phyloP scores from a whole-genome alignment of 495 filamentous ascomycete genomes.

The Cercophora samala region DNA sequence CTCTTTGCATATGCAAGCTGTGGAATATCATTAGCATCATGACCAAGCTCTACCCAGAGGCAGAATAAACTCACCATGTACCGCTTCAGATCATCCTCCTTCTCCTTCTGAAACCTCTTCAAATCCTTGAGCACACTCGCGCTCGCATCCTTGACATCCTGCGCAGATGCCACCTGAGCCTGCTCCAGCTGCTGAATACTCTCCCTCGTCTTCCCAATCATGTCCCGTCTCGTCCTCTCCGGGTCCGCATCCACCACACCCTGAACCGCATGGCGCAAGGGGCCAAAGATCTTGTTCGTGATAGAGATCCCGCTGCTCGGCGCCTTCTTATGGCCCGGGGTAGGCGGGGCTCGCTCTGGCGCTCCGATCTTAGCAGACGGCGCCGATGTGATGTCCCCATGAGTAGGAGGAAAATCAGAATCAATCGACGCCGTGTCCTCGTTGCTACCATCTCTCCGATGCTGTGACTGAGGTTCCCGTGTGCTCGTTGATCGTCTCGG shows the following conservation, averaged over 20 bases:
- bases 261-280: conserved; percentile 89
- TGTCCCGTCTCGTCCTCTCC: conserved; percentile 84
- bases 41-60: background rate
- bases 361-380: conserved; percentile 59
- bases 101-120: conserved; percentile 86
- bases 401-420: conserved; percentile 89
- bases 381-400: conserved; percentile 62
- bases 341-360: conserved; percentile 42
- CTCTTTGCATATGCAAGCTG: conserved; percentile 90
- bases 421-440: conserved; percentile 82
- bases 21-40: conserved; percentile 2
- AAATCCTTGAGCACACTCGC: conserved; percentile 81
- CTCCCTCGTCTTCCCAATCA: conserved; percentile 92
- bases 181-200: conserved; percentile 72
- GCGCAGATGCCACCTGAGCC: conserved; percentile 77
- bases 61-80: conserved; percentile 75
- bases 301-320: conserved; percentile 77
- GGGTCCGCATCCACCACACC: conserved; percentile 95
- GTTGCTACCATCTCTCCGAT: conserved; percentile 44
- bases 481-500: conserved; percentile 64
- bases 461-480: conserved; percentile 46
- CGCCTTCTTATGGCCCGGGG: conserved; percentile 63
- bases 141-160: conserved; percentile 89
- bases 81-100: conserved; percentile 86
- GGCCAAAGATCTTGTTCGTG: conserved; percentile 89